Conservation (phyloP, 805 yeast species). For the Cyberlindnera nakhonratchasimensis region DNA sequence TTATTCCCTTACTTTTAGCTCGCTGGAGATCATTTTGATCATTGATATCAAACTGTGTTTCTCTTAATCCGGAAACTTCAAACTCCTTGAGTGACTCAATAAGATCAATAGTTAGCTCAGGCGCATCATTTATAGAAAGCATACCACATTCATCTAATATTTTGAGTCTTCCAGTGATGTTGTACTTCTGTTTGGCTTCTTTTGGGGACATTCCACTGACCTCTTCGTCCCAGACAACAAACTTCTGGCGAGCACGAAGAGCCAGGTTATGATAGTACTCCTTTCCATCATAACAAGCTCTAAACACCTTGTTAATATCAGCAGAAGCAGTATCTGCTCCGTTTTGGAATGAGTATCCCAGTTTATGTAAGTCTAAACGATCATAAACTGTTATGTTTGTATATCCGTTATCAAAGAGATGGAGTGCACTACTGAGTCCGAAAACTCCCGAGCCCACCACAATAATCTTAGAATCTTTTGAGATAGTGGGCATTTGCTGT, state of each 20-base stretch:
- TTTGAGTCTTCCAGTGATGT: conserved; percentile 11
- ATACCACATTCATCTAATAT: conserved; percentile 17
- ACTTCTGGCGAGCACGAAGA: conserved; percentile 17
- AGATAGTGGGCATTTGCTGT: neutral
- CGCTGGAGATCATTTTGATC: conserved; percentile 29
- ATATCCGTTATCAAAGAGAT: conserved; percentile 37
- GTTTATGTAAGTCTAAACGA: conserved; percentile 30
- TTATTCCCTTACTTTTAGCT: conserved; percentile 31
- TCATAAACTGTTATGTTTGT: conserved; percentile 37
- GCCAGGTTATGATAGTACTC: conserved; percentile 31
- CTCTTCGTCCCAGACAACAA: conserved; percentile 17
- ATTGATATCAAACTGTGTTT: conserved; percentile 27
- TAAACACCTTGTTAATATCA: conserved; percentile 38
- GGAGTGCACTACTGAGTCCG: conserved; percentile 45
- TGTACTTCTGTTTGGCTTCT: conserved; percentile 14
- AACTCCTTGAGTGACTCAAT: conserved; percentile 9
- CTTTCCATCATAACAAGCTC: conserved; percentile 37
- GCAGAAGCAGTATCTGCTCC: conserved; percentile 43
- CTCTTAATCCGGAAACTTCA: conserved; percentile 12
- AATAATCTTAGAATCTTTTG: conserved; percentile 28
- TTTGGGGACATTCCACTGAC: conserved; percentile 3
- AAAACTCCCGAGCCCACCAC: conserved; percentile 49
- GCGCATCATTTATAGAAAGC: conserved; percentile 5
- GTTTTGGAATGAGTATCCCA: conserved; percentile 30
- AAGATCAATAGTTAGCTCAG: conserved; percentile 7